Conservation (phyloP, 306 rosid species). For the Prosopis cineraria region DNA sequence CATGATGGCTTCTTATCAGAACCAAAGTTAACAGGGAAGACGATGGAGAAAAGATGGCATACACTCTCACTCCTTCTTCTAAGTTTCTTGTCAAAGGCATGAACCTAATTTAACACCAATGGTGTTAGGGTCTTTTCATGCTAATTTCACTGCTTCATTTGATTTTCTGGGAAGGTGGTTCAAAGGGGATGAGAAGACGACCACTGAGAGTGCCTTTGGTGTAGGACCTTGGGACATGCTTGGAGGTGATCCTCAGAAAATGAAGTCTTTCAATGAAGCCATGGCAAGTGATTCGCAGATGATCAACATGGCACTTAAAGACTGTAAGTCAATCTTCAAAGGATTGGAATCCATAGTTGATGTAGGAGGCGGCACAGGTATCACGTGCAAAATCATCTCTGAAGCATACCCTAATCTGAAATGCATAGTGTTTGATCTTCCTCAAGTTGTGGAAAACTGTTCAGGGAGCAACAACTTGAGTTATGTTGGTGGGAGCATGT, state of each 20-base stretch:
- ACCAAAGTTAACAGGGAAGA: constrained; percentile 1
- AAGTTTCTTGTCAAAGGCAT: constrained; percentile 40
- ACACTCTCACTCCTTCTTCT: constrained; percentile 37
- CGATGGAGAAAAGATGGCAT: constrained; percentile 37
- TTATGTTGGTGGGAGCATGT: constrained; percentile 37
- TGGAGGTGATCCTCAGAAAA: constrained; percentile 8
- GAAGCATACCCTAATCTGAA: constrained; percentile 23
- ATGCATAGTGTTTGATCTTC: constrained; percentile 29
- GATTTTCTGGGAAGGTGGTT: constrained; percentile 39
- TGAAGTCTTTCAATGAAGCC: constrained; percentile 32
- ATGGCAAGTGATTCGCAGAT: constrained; percentile 52
- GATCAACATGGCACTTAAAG: constrained; percentile 39
- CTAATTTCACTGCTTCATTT: background rate
- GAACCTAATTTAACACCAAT: constrained; percentile 30
- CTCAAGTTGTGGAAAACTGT: too few species aligned
- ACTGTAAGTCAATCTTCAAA: constrained; percentile 40
- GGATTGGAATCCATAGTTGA: constrained; percentile 42
- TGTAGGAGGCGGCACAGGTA: constrained; percentile 43
- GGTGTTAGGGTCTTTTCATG: constrained; percentile 28
- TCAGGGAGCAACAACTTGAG: constrained; percentile 1
- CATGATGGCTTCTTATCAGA: constrained; percentile 42
- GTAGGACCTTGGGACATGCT: constrained; percentile 33
- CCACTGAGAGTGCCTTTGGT: constrained; percentile 34
- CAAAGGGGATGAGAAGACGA: constrained; percentile 18
- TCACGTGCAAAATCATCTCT: background rate